Evolutionary conservation across 2,329 filamentous ascomycete species (phyloP), one percentile per base, ranked within the genome.

Genomic region (Claviceps capensis): DNA sequence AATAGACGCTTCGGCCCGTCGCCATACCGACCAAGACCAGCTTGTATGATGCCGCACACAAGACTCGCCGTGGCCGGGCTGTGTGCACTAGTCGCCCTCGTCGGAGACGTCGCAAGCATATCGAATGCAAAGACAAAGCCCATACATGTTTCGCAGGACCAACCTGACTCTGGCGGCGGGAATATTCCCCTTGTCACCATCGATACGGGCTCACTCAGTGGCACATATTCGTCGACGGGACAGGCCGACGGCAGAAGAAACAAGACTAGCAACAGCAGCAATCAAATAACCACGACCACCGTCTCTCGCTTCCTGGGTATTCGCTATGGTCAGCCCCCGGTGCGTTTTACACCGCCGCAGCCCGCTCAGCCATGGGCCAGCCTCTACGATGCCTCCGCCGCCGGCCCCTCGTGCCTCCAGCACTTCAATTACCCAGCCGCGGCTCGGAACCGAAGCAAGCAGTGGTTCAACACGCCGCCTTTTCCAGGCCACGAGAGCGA

Each of bases 301-400:
- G 42, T 44, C 11, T 17, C 42, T 14, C 42, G 19, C 42, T 67
- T 61, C 19, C 59, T 66, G 4, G 65, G 64, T 0, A 61, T 67
- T 9, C 64, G 63, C 11, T 67, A 61, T 17, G 65, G 57, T 1
- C 56, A 57, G 14, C 51, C 58, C 2, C 60, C 64, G 1, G 37
- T 61, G 5, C 61, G 63, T 3, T 65, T 64, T 50, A 52, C 53
- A 1, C 52, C 59, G 0, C 56, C 63, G 0, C 9, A 56, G 11
- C 58, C 57, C 1, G 56, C 57, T 6, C 37, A 48, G 2, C 4
- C 54, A 5, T 63, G 60, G 62, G 19, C 51, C 0, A 44, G 49
- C 1, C 40, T 56, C 1, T 61, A 61, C 49, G 56, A 65, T 44
- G 63, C 63, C 14, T 56, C 58, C 1, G 7, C 50, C 1, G 59